Base-by-base conservation (phyloP, 768 basidiomycete genomes). In the Collybiopsis confluens region DNA sequence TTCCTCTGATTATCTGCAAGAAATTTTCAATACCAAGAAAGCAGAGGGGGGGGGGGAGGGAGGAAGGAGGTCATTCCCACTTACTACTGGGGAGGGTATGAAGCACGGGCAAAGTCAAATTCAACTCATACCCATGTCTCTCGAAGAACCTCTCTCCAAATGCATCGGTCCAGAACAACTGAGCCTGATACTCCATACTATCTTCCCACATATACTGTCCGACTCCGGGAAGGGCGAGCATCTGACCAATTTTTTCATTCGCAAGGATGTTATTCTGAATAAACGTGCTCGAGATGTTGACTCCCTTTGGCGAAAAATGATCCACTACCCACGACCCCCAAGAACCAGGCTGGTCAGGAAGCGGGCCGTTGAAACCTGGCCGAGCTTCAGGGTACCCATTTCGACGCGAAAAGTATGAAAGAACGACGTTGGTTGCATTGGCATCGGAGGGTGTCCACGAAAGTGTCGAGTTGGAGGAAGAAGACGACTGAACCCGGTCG, bases 171-270 rank as follows among this genome's bases (percentile, higher is more conserved):
- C 58, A 59, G 38, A 59, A 56, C 20, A 59, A 35, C 40, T 59
- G 58, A 7, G 49, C 55, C 23, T 48, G 36, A 26, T 57, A 59
- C 42, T 59, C 58, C 58, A 59, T 59, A 13, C 48, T 52, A 23
- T 59, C 58, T 30, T 59, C 58, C 58, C 58, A 59, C 52, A 59
- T 54, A 37, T 59, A 59, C 27, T 51, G 50, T 21, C 58, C 58
- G 9, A 59, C 58, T 13, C 58, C 58, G 4, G 58, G 58, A 21
- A 50, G 55, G 1, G 52, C 50, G 9, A 54, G 40, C 58, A 57
- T 50, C 4, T 42, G 33, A 9, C 45, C 58, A 5, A 59, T 59
- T 20, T 54, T 30, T 11, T 56, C 44, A 36, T 48, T 35, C 2
- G 58, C 37, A 16, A 59, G 49, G 20, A 59, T 50, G 42, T 59